Evolutionary conservation across 2,329 filamentous ascomycete species (phyloP).

Genomic region (Chaetothyriales sp.): DNA sequence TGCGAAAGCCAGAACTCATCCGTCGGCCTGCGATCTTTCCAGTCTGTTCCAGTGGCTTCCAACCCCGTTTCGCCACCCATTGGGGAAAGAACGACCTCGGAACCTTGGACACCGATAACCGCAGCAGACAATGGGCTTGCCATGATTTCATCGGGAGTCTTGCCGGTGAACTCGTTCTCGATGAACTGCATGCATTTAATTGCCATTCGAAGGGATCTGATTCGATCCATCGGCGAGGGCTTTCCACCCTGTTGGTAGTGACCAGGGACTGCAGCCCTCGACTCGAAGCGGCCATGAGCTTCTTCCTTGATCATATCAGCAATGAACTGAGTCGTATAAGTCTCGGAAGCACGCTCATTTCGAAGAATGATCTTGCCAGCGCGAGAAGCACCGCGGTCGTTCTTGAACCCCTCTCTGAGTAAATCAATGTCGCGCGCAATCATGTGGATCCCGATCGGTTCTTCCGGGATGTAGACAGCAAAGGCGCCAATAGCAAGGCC

Average conservation of each 20-base stretch:
- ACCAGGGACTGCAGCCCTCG: conserved; percentile 77
- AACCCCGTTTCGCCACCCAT: conserved; percentile 53
- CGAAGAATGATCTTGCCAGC: conserved; percentile 91
- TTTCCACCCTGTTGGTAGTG: conserved; percentile 91
- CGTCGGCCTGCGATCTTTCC: conserved; percentile 75
- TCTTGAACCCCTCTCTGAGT: conserved; percentile 69
- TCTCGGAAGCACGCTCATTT: conserved; percentile 83
- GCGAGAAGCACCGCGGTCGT: conserved; percentile 75
- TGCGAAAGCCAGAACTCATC: conserved; percentile 73
- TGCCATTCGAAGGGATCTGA: conserved; percentile 76
- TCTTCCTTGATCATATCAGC: conserved; percentile 93
- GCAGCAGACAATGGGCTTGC: conserved; percentile 58
- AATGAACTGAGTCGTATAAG: conserved; percentile 85
- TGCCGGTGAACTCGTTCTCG: conserved; percentile 55
- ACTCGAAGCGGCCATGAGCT: conserved; percentile 81
- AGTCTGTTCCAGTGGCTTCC: conserved; percentile 79
- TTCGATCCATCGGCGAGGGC: conserved; percentile 90
- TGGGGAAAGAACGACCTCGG: conserved; percentile 71
- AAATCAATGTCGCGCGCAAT: conserved; percentile 80
- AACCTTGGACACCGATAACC: conserved; percentile 87
- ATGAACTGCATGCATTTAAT: conserved; percentile 91
- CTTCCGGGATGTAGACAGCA: conserved; percentile 92
- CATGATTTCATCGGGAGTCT: conserved; percentile 53
- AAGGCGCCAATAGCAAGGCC: conserved; percentile 84
- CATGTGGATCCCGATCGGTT: conserved; percentile 89